A percentile compares a stretch with the other conserved stretches of the same genome.
Evolutionary conservation across 176 grass and related monocot genomes (phyloP).

Genomic region (Bonia amplexicaulis): DNA sequence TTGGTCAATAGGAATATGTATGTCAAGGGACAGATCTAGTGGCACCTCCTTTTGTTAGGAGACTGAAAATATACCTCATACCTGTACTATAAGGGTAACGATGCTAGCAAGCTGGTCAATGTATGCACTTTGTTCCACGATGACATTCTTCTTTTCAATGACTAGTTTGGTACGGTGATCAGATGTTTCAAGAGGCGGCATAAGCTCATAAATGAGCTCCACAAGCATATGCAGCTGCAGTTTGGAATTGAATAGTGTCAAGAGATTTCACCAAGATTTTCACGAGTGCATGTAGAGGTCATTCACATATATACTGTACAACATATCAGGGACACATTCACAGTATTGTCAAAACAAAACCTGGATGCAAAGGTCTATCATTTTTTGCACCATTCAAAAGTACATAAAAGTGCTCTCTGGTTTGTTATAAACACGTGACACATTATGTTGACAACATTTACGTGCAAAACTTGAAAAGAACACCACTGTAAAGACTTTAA

Average conservation of each 20-base stretch:
- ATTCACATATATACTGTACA: not conserved
- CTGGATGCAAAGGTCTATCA: not conserved
- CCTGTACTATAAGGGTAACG: conserved; percentile 38
- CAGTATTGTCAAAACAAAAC: not conserved
- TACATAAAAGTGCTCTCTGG: not conserved
- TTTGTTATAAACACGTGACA: not conserved
- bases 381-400: not conserved
- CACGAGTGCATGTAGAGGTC: not conserved
- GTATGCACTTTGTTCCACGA: conserved; percentile 18
- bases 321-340: not conserved
- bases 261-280: not conserved
- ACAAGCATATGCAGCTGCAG: conserved; percentile 45
- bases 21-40: not conserved
- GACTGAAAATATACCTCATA: conserved; percentile 8
- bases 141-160: conserved; percentile 37
- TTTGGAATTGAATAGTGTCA: conserved; percentile 15
- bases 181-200: conserved; percentile 16
- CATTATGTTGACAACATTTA: not conserved
- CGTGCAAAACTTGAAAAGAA: not conserved
- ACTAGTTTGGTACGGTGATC: conserved; percentile 5
- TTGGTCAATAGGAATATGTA: conserved; percentile 5
- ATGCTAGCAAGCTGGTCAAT: conserved; percentile 39
- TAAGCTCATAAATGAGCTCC: conserved; percentile 41
- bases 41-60: not conserved
- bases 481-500: not conserved